Base-by-base conservation (phyloP, 129 eudicot species). In the Flaveria linearis region DNA sequence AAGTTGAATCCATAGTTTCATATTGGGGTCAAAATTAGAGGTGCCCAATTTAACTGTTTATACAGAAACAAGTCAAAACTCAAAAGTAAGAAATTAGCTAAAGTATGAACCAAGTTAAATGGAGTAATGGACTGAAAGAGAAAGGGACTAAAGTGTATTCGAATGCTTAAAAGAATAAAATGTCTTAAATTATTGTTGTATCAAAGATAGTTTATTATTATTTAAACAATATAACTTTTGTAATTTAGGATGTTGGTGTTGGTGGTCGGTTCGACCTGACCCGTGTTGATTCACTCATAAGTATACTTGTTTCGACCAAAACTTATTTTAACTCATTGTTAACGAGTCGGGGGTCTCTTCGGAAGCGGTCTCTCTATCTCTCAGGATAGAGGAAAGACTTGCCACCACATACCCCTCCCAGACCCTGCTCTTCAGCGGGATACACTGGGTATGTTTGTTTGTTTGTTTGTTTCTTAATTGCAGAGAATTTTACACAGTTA, bases 1-100 rank as follows among this genome's bases (percentile, higher is more conserved):
- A n/a, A 60, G 30, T 71, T 46, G 65, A 28, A 36, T 52, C 67
- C 22, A 28, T 63, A 22, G 63, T 47, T n/a, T 60, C 14, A 18
- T 51, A 70, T 39, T 66, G 36, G 20, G 51, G 51, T 66, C 71
- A 36, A 33, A 66, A 16, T 39, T 17, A 30, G 46, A 63, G 68
- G 46, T 63, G 46, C 43, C 69, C 8, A 2, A 9, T 63, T n/a
- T 2, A 28, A 33, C 18, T 16, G 25, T 16, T 39, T 57, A 10
- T 57, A 9, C 7, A 16, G 71, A 66, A 66, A 66, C 9, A 0
- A 1, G n/a, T n/a, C 28, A 9, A 30, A 30, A 30, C 36, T 30
- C 47, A 36, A n/a, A n/a, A 25, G 17, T 39, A 65, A 42, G 23
- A 65, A 65, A 16, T 36, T 63, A 63, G 7, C 69, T 28, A 63